Evolutionary conservation across 495 filamentous ascomycete genomes (phyloP), one percentile per base, ranked within the genome.

Genomic region (Coniosporium apollinis): DNA sequence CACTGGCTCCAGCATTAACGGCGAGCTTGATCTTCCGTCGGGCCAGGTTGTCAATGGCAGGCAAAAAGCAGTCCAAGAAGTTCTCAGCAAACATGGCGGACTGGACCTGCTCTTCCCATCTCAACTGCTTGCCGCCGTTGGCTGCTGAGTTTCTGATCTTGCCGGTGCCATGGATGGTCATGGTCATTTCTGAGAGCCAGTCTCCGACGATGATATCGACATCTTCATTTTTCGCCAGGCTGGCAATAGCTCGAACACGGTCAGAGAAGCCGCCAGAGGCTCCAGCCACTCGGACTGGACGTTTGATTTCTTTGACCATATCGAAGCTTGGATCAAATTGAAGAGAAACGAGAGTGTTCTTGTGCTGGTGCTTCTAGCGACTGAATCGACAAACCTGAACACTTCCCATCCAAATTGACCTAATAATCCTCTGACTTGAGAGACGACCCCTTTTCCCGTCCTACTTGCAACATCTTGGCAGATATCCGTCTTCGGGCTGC

Each of bases 1-100:
- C 48, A 14, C 34, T 41, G 8, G 48, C 48, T 10, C 48, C 48
- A 40, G 48, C 48, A 30, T 51, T 49, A 33, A 51, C 48, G 11
- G 48, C 46, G n/a, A 51, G 42, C 37, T 49, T 51, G 36, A 46
- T 46, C 4, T 43, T 43, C 11, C 41, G 39, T 19, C 28, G 26
- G 3, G 22, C 39, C 3, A 51, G 25, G 31, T 45, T 40, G 16
- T 40, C 41, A 17, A 51, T 38, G 18, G 48, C 46, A 19, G 49
- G 49, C n/a, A 46, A 33, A 28, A 52, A 43, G 32, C 46, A 46
- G 19, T 43, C 33, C 28, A 49, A 22, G 43, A 46, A 49, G 15
- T 45, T 46, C 13, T 24, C 32, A 17, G 44, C 46, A 38, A 39
- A 46, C 20, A 28, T 40, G 9, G 43, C 34, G 14, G 10, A 33